Base-by-base conservation (phyloP, 2,329 filamentous ascomycete genomes). In the Trichoderma polysporum region DNA sequence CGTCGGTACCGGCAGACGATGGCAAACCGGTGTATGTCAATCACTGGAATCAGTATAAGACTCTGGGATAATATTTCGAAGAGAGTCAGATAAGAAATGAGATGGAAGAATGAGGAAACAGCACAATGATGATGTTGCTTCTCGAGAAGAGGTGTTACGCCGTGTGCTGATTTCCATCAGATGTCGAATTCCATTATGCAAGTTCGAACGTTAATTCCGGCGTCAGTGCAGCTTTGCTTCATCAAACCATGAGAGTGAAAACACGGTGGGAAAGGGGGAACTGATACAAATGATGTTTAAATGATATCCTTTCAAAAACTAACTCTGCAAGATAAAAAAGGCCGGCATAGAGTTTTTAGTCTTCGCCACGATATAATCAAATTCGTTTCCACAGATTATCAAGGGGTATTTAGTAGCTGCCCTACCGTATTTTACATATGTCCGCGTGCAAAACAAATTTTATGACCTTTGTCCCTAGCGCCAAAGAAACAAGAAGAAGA, bases 31-130 rank as follows among this genome's bases (percentile, higher is more conserved):
- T 71, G 17, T 78, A 78, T 66, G 73, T 79, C 59, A 79, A 79
- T 64, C 76, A 79, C 60, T 79, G 78, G 78, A 76, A 77, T 63
- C 75, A 79, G 61, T 79, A 68, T 7, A 68, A 68, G 52, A 35
- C 7, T 9, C 49, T 67, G 2, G 67, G 57, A 33, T 19, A 13
- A 60, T n/a, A 45, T 4, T 12, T n/a, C 19, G 35, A 22, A 13
- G 19, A 25, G 35, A 47, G 13, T 22, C 25, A 5, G n/a, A 29
- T 10, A 8, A 15, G 2, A 13, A 9, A 25, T 52, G 25, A 35
- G 12, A 12, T 8, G 17, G 29, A 13, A 22, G 4, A 22, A 13
- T 17, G 12, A 41, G 12, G 12, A 62, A n/a, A 31, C 17, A 27
- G 17, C 12, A 17, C 27, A 2, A 4, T 17, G 19, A 12, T 12